Evolutionary conservation across 768 basidiomycete species (phyloP).

Genomic region (Leccinum broughii): DNA sequence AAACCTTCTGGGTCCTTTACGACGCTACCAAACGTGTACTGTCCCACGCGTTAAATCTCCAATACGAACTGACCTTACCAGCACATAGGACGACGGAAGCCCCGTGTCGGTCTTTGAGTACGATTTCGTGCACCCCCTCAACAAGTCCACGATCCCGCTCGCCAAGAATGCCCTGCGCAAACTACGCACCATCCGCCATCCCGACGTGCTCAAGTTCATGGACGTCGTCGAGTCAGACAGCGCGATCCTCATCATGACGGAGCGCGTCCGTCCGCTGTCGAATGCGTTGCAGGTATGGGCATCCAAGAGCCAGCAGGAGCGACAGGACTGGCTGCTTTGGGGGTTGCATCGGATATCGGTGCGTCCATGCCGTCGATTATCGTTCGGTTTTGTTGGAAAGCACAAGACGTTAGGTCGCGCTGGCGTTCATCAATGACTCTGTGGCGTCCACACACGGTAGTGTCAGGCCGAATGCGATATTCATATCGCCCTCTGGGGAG

Average conservation of each 20-base stretch:
- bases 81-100: conserved; percentile 78
- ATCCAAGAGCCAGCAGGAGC: conserved; percentile 58
- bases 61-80: conserved; percentile 20
- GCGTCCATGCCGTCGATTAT: conserved; percentile 17
- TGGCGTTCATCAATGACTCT: conserved; percentile 87
- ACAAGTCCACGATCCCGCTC: conserved; percentile 63
- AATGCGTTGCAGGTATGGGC: conserved; percentile 61
- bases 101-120: conserved; percentile 92
- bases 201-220: conserved; percentile 94
- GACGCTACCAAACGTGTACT: conserved; percentile 86
- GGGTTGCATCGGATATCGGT: conserved; percentile 90
- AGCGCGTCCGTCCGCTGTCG: conserved; percentile 80
- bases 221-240: conserved; percentile 90
- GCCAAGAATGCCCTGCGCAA: conserved; percentile 91
- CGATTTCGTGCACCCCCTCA: conserved; percentile 63
- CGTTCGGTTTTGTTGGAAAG: not conserved
- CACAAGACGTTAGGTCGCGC: conserved; percentile 60
- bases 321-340: conserved; percentile 92
- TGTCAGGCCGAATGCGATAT: conserved; percentile 71
- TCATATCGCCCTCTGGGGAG: conserved; percentile 91
- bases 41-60: conserved; percentile 2
- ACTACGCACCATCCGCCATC: conserved; percentile 88
- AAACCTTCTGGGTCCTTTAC: conserved; percentile 80
- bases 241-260: conserved; percentile 90
- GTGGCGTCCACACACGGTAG: conserved; percentile 84